Conservation (phyloP, 2,329 filamentous ascomycete genomes). For the Fonsecaea nubica region DNA sequence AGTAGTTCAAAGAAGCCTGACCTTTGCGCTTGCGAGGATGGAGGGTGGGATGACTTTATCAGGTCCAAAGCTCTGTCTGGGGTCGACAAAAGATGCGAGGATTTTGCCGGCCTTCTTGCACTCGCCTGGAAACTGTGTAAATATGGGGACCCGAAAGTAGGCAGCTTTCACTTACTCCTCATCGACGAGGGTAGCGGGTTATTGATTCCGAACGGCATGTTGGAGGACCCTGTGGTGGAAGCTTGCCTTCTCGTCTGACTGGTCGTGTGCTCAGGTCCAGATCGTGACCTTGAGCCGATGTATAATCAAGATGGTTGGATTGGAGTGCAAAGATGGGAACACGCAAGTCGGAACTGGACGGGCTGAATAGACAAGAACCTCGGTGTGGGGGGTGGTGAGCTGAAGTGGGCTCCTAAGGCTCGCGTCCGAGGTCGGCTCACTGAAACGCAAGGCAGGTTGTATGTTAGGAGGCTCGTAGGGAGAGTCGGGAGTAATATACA, state of each 20-base stretch:
- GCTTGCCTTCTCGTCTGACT: constrained; percentile 17
- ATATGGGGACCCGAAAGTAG: constrained; percentile 37
- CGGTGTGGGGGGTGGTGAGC: constrained; percentile 13
- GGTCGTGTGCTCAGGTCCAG: constrained; percentile 14
- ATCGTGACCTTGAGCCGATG: constrained; percentile 6
- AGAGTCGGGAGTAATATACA: constrained; percentile 17
- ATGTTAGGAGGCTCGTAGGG: not conserved
- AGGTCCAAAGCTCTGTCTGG: constrained; percentile 88
- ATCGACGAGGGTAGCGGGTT: constrained; percentile 55
- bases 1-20: constrained; percentile 46
- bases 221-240: constrained; percentile 4
- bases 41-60: constrained; percentile 96
- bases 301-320: constrained; percentile 20
- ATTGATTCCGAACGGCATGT: constrained; percentile 41
- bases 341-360: constrained; percentile 26
- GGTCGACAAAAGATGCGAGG: constrained; percentile 91
- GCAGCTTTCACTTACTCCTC: constrained; percentile 49
- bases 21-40: constrained; percentile 89
- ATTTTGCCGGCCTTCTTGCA: constrained; percentile 98
- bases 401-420: not conserved
- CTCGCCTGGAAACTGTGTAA: constrained; percentile 69
- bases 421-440: not conserved
- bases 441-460: not conserved
- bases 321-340: constrained; percentile 3
- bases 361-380: constrained; percentile 17